These are phyloP conservation scores for Allium sativum DNA, from an alignment of 106 monocot genomes.

Conservation along the genomic window DNA sequence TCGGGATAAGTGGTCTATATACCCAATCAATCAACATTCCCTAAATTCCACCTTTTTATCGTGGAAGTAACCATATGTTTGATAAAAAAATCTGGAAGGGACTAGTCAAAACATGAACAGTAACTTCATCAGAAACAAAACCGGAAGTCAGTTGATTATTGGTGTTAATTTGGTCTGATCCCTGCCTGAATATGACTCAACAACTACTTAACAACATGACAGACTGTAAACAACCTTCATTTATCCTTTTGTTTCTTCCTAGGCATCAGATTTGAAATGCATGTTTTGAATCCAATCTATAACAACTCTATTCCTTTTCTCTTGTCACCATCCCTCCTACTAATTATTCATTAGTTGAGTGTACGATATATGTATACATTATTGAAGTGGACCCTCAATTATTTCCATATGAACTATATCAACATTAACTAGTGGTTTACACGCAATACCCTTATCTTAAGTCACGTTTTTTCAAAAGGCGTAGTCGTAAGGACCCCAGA, in stretches of 20 bases:
- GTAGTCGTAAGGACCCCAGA: no score
- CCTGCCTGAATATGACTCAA: background rate
- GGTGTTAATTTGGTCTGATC: background rate
- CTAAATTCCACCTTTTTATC: no score
- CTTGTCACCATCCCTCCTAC: background rate
- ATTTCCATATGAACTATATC: background rate
- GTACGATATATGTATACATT: no score
- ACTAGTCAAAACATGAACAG: no score
- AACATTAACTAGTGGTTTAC: background rate
- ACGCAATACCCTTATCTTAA: no score
- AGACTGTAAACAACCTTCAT: background rate
- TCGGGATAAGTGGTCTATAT: no score
- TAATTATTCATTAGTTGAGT: background rate
- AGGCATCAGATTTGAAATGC: background rate
- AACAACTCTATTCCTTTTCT: background rate
- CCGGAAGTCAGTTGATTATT: background rate
- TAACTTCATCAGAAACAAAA: background rate
- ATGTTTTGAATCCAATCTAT: background rate
- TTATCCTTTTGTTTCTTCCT: background rate
- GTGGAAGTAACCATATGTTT: no score
- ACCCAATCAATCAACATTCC: no score
- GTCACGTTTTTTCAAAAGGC: background rate
- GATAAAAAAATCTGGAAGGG: no score
- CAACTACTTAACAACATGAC: conserved; percentile 2
- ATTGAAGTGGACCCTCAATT: background rate